phyloP scores from a whole-genome alignment of 106 monocot genomes.

The Apostasia shenzhenica region DNA sequence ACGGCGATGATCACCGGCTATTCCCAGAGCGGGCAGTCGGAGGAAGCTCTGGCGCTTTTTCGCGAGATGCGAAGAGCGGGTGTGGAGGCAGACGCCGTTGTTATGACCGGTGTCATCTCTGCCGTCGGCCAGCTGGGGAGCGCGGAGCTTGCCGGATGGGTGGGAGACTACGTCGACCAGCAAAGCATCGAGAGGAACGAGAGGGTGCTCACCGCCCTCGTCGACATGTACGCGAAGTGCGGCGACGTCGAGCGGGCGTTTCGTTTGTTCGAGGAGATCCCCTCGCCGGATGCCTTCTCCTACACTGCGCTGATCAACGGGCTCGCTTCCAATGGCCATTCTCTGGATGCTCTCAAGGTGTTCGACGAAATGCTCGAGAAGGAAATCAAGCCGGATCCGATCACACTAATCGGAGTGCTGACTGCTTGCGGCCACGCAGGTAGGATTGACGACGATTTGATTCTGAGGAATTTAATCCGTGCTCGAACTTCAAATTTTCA shows the following conservation, averaged over 20 bases:
- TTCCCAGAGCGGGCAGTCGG: slow-evolving; percentile 30
- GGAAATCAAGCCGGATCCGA: slow-evolving; percentile 35
- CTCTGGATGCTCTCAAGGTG: slow-evolving; percentile 23
- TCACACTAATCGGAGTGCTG: slow-evolving; percentile 50
- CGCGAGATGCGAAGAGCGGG: slow-evolving; percentile 28
- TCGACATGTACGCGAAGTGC: slow-evolving; percentile 63
- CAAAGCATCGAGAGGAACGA: slow-evolving; percentile 46
- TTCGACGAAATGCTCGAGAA: slow-evolving; percentile 33
- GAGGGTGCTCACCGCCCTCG: slow-evolving; percentile 43
- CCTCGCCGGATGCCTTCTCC: slow-evolving; percentile 31
- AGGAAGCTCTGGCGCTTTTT: slow-evolving; percentile 36
- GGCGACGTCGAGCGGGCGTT: slow-evolving; percentile 37
- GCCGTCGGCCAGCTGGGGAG: slow-evolving; percentile 31
- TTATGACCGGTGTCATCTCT: slow-evolving; percentile 44
- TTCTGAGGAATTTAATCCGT: no score
- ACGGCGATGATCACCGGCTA: slow-evolving; percentile 51
- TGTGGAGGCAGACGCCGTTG: slow-evolving; percentile 33
- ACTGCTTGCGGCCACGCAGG: slow-evolving; percentile 54
- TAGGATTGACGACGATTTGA: slow-evolving; percentile 9
- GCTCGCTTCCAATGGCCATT: slow-evolving; percentile 53
- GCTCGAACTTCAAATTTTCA: no score
- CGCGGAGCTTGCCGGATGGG: slow-evolving; percentile 26
- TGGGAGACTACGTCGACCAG: slow-evolving; percentile 25
- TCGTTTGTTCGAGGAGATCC: slow-evolving; percentile 30
- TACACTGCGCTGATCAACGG: slow-evolving; percentile 56